A percentile compares a stretch with the other conserved stretches of the same genome.
phyloP scores from a whole-genome alignment of 441 rosid genomes.

The Bocquillonia castaneifolia region DNA sequence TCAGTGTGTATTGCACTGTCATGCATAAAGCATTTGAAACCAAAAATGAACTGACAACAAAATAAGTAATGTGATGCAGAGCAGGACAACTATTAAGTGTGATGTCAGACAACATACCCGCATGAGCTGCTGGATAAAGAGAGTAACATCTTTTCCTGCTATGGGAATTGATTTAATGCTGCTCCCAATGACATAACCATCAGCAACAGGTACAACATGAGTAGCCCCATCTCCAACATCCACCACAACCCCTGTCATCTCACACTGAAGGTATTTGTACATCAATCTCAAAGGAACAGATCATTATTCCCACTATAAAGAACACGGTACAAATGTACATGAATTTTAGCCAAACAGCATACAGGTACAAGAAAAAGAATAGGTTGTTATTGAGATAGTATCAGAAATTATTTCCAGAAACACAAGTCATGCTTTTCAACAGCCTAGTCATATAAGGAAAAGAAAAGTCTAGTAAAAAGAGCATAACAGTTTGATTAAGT shows the following conservation, averaged over 20 bases:
- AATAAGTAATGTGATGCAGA: neutral
- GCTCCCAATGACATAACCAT: conserved; percentile 97
- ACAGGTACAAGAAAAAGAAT: neutral
- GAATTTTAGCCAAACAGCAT: neutral
- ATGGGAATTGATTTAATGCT: conserved; percentile 89
- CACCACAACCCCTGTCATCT: conserved; percentile 99
- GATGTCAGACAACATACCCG: conserved; percentile 51
- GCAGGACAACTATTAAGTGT: neutral
- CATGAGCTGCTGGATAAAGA: conserved; percentile 95
- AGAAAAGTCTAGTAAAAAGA: neutral
- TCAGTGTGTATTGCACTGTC: neutral
- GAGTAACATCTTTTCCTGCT: conserved; percentile 89
- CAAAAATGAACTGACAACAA: conserved; percentile 2
- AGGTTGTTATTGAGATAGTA: neutral
- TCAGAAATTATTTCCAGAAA: neutral
- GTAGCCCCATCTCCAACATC: conserved; percentile 99
- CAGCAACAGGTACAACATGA: conserved; percentile 97
- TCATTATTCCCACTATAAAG: conserved; percentile 8
- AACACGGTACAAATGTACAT: conserved; percentile 3
- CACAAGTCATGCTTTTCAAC: neutral
- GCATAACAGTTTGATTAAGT: neutral
- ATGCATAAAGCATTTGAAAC: neutral
- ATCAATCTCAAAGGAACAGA: conserved; percentile 40
- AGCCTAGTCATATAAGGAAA: neutral
- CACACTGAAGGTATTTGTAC: conserved; percentile 63